Evolutionary conservation across 495 filamentous ascomycete species (phyloP).

Genomic region (Penicillium nucicola): DNA sequence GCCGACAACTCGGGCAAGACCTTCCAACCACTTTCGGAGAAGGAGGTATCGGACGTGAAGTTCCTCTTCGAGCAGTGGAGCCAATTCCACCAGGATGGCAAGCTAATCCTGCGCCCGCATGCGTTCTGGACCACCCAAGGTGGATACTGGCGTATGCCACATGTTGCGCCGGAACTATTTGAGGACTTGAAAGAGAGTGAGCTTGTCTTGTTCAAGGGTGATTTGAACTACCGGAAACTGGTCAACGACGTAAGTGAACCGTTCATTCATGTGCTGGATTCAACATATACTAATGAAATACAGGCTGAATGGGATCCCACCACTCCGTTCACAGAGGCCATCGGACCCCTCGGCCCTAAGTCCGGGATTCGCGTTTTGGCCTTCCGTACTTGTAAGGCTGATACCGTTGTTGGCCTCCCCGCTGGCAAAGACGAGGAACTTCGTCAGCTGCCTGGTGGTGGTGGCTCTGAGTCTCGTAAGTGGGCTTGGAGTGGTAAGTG

Average conservation of each 20-base stretch:
- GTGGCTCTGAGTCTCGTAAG: slow-evolving; percentile 68
- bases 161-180: slow-evolving; percentile 59
- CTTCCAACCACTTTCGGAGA: slow-evolving; percentile 57
- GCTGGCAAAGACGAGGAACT: slow-evolving; percentile 78
- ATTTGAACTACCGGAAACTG: slow-evolving; percentile 92
- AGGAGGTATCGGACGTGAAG: slow-evolving; percentile 61
- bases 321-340: slow-evolving; percentile 79
- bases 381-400: slow-evolving; percentile 92
- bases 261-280: not conserved
- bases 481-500: slow-evolving; percentile 99
- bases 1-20: slow-evolving; percentile 62
- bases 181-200: slow-evolving; percentile 81
- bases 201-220: slow-evolving; percentile 95
- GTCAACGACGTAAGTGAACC: slow-evolving; percentile 71
- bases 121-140: slow-evolving; percentile 84
- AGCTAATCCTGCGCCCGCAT: slow-evolving; percentile 76
- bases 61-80: slow-evolving; percentile 85
- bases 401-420: slow-evolving; percentile 86
- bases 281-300: slow-evolving; percentile 9
- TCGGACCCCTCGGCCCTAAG: slow-evolving; percentile 78
- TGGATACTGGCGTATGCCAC: slow-evolving; percentile 82
- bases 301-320: slow-evolving; percentile 84
- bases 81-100: slow-evolving; percentile 71
- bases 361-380: slow-evolving; percentile 80
- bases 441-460: slow-evolving; percentile 61